Conservation (phyloP, 495 filamentous ascomycete species). For the Beverwykella pulmonaria region DNA sequence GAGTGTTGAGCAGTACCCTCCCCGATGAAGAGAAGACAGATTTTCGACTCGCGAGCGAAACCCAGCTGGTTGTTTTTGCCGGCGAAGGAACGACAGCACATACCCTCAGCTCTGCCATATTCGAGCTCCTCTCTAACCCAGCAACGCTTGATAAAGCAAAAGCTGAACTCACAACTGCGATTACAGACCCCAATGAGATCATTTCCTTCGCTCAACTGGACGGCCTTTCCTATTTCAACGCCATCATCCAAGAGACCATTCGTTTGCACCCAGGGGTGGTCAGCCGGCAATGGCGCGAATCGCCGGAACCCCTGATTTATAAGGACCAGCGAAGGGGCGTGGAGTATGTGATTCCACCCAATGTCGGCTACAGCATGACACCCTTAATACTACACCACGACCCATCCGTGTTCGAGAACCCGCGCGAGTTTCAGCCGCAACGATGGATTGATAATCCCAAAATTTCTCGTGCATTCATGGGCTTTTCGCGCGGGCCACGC, state of each 20-base stretch:
- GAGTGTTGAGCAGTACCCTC: not conserved
- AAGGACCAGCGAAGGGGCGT: too few relatives aligned
- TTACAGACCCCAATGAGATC: not conserved
- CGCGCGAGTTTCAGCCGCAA: not conserved
- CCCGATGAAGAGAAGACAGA: not conserved
- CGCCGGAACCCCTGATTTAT: too few relatives aligned
- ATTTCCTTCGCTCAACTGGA: not conserved
- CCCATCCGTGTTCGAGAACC: conserved; percentile 1
- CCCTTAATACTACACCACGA: not conserved
- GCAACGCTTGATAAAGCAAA: not conserved
- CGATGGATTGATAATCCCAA: conserved; percentile 1
- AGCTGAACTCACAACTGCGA: not conserved
- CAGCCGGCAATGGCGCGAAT: too few relatives aligned
- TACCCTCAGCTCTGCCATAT: not conserved
- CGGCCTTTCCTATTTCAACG: not conserved
- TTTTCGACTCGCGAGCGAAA: not conserved
- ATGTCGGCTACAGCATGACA: too few relatives aligned
- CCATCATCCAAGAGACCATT: too few relatives aligned
- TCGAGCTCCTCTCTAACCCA: not conserved
- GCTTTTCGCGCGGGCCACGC: too few relatives aligned
- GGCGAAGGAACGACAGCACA: not conserved
- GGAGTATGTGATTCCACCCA: too few relatives aligned
- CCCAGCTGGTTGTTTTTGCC: not conserved
- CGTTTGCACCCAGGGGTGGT: too few relatives aligned
- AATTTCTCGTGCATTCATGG: not conserved